Evolutionary conservation across 225 moss, liverwort and hornwort species (phyloP), one percentile per base, ranked within the genome.

Genomic region (Asterella californica): DNA sequence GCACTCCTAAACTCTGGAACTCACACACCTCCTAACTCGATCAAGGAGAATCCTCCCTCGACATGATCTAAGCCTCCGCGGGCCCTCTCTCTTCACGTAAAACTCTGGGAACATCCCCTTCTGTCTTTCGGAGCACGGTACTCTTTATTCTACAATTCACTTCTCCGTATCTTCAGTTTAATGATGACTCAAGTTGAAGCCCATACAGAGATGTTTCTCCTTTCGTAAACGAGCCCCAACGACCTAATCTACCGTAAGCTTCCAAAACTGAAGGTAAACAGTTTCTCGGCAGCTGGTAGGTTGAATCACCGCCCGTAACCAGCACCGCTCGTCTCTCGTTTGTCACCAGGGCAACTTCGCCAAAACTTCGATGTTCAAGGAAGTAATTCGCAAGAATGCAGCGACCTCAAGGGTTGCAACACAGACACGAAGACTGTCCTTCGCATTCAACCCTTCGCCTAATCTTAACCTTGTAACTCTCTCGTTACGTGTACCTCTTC

Each of bases 221-320:
- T 10, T 36, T 24, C 30, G 48, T 75, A 75, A 55, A 75, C 36
- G 57, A 54, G 22, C 75, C 55, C 9, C 55, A 55, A 75, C 18
- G 75, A 75, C 75, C 55, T 75, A 33, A 75, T 59, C 54, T 75
- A 54, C 32, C 2, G 75, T 52, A 54, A 75, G 75, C 55, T 74
- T 75, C 57, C 57, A 75, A 75, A 75, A 75, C 36, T 59, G 55
- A 75, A 32, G 75, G 53, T 75, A 57, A 54, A 74, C 75, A 54
- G 34, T 59, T 57, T 57, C 75, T 75, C 75, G 19, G 55, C 75
- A 75, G 75, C 57, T 48, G 15, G 55, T 75, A 27, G 55, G 75
- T 33, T 54, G 75, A 75, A 75, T 53, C 0, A 32, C 30, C 36
- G 46, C 75, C 55, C 18, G 11, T 30, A n/a, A 53, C 75, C 53